Conservation (phyloP, 2,329 filamentous ascomycete species). For the Aspergillus flavus region DNA sequence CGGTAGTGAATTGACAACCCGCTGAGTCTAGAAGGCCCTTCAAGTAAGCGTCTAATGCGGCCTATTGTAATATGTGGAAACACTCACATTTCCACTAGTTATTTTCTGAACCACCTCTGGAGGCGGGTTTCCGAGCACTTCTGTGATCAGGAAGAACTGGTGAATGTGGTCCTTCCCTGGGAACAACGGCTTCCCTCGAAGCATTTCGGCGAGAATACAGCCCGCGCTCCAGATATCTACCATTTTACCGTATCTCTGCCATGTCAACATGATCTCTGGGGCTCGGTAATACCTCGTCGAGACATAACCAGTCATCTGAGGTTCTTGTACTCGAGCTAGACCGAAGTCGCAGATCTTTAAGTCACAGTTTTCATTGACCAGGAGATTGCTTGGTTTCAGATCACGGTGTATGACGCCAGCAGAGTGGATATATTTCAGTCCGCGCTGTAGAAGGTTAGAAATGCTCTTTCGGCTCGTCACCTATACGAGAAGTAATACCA, state of each 20-base stretch:
- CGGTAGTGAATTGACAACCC: slow-evolving; percentile 94
- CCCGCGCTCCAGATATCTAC: slow-evolving; percentile 99
- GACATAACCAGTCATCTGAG: slow-evolving; percentile 99
- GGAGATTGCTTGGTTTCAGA: slow-evolving; percentile 96
- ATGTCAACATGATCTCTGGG: slow-evolving; percentile 99
- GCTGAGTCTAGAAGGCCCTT: slow-evolving; percentile 66
- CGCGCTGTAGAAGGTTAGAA: slow-evolving; percentile 63
- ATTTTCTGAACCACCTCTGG: slow-evolving; percentile 98
- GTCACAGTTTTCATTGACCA: slow-evolving; percentile 99
- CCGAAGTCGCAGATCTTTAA: slow-evolving; percentile 99
- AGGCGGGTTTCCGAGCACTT: slow-evolving; percentile 90
- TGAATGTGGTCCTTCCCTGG: slow-evolving; percentile 99
- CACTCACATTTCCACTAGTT: slow-evolving; percentile 85
- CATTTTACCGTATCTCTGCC: slow-evolving; percentile 99
- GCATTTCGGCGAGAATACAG: slow-evolving; percentile 99
- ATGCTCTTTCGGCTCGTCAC: slow-evolving; percentile 3
- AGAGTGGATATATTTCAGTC: slow-evolving; percentile 98
- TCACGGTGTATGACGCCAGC: slow-evolving; percentile 97
- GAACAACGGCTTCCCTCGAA: slow-evolving; percentile 96
- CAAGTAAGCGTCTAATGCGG: neutral
- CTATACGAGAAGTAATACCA: slow-evolving; percentile 58
- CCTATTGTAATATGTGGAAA: slow-evolving; percentile 31
- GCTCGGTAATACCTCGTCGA: slow-evolving; percentile 98
- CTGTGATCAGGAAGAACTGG: slow-evolving; percentile 98
- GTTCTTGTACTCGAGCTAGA: slow-evolving; percentile 93